phyloP scores from a whole-genome alignment of 2,329 filamentous ascomycete genomes.

The Ilyonectria destructans region DNA sequence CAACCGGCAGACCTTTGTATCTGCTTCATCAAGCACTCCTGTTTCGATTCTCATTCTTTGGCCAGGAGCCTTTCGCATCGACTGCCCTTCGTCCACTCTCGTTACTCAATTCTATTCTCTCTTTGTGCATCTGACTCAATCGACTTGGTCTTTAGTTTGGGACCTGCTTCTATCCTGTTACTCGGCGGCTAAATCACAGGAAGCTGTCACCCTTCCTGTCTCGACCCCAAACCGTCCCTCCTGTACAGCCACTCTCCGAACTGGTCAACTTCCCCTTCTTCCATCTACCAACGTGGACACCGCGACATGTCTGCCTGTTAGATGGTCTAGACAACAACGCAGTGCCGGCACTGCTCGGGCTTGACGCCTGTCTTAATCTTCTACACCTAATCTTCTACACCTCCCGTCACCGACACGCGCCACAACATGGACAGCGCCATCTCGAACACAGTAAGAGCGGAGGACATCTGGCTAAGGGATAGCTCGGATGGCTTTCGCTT shows the following conservation, averaged over 20 bases:
- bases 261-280: background rate
- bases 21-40: background rate
- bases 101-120: constrained; percentile 7
- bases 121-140: constrained; percentile 17
- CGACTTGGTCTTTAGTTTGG: constrained; percentile 25
- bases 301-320: constrained; percentile 43
- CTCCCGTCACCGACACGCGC: constrained; percentile 17
- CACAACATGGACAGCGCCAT: constrained; percentile 31
- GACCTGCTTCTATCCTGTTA: constrained; percentile 20
- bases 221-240: constrained; percentile 8
- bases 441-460: constrained; percentile 32
- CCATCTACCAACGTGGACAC: constrained; percentile 13
- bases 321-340: constrained; percentile 37
- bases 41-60: constrained; percentile 15
- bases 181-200: constrained; percentile 24
- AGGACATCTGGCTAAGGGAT: constrained; percentile 36
- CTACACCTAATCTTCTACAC: constrained; percentile 21
- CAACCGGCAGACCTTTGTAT: background rate
- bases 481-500: constrained; percentile 50
- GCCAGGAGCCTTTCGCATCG: constrained; percentile 29
- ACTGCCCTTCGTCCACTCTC: constrained; percentile 10
- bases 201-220: constrained; percentile 16
- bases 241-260: background rate
- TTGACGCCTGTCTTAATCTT: constrained; percentile 38
- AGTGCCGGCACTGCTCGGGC: constrained; percentile 49